Evolutionary conservation across 2,329 filamentous ascomycete genomes (phyloP), one percentile per base, ranked within the genome.

Genomic region (Knoxdaviesia proteae): DNA sequence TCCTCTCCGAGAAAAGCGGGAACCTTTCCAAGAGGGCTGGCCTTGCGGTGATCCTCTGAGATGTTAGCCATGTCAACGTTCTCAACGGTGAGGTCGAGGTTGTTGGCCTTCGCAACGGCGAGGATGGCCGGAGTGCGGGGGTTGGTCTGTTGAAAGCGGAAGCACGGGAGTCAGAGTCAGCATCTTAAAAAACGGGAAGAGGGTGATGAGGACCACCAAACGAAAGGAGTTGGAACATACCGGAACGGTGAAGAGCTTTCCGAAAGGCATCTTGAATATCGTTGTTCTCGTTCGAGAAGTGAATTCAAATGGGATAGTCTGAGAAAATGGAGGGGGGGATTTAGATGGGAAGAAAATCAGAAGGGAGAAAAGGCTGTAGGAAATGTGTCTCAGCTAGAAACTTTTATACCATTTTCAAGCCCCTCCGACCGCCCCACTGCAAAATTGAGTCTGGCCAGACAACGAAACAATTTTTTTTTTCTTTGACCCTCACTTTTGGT

Each of bases 61-160:
- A 80, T 65, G 56, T 77, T 77, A 50, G 62, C 63, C 49, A 73
- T 68, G 60, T 79, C 67, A 50, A 77, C 80, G 55, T 81, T 65
- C 53, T 90, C 80, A 51, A 87, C 64, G 66, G 94, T 84, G 54
- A 98, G 64, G 52, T 96, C 86, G 60, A 98, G 75, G 61, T 81
- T 78, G 68, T 96, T 96, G 69, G 84, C 86, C 80, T 98, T 96
- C 56, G 90, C 90, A 59, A 94, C 84, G 56, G 84, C 87, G 62
- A 80, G 76, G 65, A 94, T 82, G 61, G 79, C 78, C 58, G 80
- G 82, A 63, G 80, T 82, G 71, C 88, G 87, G 65, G 82, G 71
- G 75, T 94, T 94, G 61, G 72, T 74, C 87, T 94, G 59, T 47
- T 50, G 44, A 48, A 44, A 50, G 47, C 40, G 52, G 57, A 51